Percentiles rank a stretch among this genome's conserved stretches.
These are phyloP conservation scores for Mycena belliarum DNA, from an alignment of 768 basidiomycete species.

Conservation along the genomic window DNA sequence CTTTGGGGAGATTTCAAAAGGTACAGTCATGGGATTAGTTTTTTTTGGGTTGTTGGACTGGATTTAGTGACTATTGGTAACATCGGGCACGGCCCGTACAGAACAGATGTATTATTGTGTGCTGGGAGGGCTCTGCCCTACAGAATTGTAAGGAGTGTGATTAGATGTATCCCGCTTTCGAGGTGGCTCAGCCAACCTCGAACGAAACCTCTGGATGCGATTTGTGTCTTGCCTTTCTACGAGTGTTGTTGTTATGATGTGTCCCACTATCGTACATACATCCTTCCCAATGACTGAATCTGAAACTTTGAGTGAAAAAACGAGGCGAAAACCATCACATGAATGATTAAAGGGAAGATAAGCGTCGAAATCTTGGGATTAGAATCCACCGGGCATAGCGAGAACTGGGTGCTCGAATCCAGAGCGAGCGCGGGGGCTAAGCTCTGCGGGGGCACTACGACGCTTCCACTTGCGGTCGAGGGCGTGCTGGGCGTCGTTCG, in stretches of 20 bases:
- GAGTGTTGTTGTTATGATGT: slow-evolving; percentile 1
- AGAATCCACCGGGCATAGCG: slow-evolving; percentile 61
- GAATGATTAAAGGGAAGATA: background rate
- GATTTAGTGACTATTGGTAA: background rate
- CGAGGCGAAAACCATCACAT: background rate
- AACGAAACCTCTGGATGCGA: slow-evolving; percentile 1
- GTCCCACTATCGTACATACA: slow-evolving; percentile 24
- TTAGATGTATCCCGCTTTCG: slow-evolving; percentile 4
- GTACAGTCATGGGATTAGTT: slow-evolving; percentile 20
- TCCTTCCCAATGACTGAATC: slow-evolving; percentile 12
- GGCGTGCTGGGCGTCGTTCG: slow-evolving; percentile 17
- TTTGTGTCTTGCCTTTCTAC: slow-evolving; percentile 15
- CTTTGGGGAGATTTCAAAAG: slow-evolving; percentile 18
- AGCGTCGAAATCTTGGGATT: background rate
- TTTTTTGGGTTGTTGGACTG: background rate
- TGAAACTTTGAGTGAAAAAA: slow-evolving; percentile 19
- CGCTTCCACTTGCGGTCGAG: slow-evolving; percentile 48
- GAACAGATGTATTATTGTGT: slow-evolving; percentile 16
- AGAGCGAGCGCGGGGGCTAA: slow-evolving; percentile 47
- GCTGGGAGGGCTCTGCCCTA: slow-evolving; percentile 18
- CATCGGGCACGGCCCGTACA: slow-evolving; percentile 19
- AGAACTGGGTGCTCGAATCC: slow-evolving; percentile 65
- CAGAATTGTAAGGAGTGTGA: slow-evolving; percentile 3
- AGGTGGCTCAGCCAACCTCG: slow-evolving; percentile 23
- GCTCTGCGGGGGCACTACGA: slow-evolving; percentile 65